phyloP scores from a whole-genome alignment of 345 rosid genomes.

The Fremontodendron californicum region DNA sequence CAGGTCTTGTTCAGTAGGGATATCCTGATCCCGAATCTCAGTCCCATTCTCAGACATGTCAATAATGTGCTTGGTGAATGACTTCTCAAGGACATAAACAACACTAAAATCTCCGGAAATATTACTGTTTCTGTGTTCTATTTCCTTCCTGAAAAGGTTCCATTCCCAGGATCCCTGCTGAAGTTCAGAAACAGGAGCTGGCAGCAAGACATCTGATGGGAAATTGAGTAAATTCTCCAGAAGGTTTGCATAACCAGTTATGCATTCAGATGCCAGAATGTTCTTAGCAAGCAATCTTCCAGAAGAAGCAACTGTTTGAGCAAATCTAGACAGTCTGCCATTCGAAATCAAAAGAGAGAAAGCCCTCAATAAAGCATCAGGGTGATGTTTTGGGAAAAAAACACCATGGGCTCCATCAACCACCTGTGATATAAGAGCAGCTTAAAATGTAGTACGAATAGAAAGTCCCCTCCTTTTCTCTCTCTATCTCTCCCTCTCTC shows the following conservation, averaged over 20 bases:
- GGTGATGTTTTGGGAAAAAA: conserved; percentile 53
- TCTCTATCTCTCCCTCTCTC: neutral
- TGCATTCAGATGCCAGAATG: conserved; percentile 76
- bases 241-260: conserved; percentile 67
- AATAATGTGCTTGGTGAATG: conserved; percentile 38
- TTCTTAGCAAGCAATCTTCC: conserved; percentile 76
- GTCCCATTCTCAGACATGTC: conserved; percentile 40
- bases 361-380: conserved; percentile 63
- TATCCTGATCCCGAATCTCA: conserved; percentile 38
- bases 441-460: neutral
- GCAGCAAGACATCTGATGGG: conserved; percentile 78
- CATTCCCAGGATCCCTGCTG: conserved; percentile 69
- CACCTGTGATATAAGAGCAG: conserved; percentile 43
- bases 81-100: conserved; percentile 61
- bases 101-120: conserved; percentile 37
- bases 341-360: conserved; percentile 67
- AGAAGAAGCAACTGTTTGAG: conserved; percentile 66
- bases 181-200: conserved; percentile 55
- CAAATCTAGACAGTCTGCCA: conserved; percentile 72
- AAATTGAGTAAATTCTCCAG: conserved; percentile 69
- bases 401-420: conserved; percentile 65
- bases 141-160: conserved; percentile 51
- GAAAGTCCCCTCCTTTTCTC: neutral
- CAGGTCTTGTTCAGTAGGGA: conserved; percentile 66
- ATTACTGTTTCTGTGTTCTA: conserved; percentile 31